Base-by-base conservation (phyloP, 2,329 filamentous ascomycete genomes). In the Diaporthe sp. region DNA sequence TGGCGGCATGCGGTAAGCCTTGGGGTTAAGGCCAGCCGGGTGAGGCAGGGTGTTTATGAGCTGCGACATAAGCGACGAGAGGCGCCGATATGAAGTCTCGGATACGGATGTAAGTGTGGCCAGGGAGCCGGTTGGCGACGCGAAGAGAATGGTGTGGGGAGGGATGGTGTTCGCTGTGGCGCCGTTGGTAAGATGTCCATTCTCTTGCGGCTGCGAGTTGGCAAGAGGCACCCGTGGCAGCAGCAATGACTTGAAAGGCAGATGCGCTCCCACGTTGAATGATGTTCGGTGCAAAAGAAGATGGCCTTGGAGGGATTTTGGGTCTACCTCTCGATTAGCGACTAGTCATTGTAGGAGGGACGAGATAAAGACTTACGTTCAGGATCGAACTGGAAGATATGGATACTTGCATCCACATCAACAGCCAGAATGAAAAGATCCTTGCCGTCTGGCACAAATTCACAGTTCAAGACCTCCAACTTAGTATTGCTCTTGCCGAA, bases 361-460 rank as follows among this genome's bases (percentile, higher is more conserved):
- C 15, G 42, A 58, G 52, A 45, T 42, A 58, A 25, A 42, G 17
- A 89, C 93, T 84, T 87, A 97, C 95, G 94, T 81, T 98, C 96
- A 0, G 97, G 97, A 80, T 98, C 96, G 80, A 97, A 99, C 83
- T 98, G 95, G 77, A 98, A 85, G 61, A 98, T 89, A 81, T 98
- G 95, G 54, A 99, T 84, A 79, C 97, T 95, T 76, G 94, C 94
- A 79, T 98, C 93, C 47, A 93, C 92, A 82, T 98, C 96, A 17
- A 93, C 92, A 8, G 94, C 93, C 54, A 98, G 87, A 77, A 99
- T 92, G 80, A 93, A 95, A 17, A 99, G 86, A 75, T 95, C 92
- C 73, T 94, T 92, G 10, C 94, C 94, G 79, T 96, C 93, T 0
- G 97, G 97, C 10, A 99, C 85, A 80, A 99, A 96, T 75, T 98